A percentile compares a stretch with the other conserved stretches of the same genome.
Evolutionary conservation across 495 filamentous ascomycete genomes (phyloP).

Genomic region (Penicillium bovifimosum): DNA sequence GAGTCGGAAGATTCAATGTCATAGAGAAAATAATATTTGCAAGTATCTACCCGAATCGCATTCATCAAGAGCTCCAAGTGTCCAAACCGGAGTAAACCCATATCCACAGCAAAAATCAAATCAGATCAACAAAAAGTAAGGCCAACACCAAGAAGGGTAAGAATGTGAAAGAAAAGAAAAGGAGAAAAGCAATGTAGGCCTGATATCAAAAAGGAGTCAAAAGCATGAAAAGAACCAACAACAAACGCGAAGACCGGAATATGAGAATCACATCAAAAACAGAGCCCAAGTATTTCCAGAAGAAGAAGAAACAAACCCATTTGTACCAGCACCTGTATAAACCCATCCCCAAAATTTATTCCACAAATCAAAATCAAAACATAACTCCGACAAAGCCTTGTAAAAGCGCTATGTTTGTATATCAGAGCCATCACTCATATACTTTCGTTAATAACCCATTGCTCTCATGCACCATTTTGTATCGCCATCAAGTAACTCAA

Average conservation of each 20-base stretch:
- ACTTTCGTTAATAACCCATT: constrained; percentile 18
- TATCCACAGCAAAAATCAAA: constrained; percentile 14
- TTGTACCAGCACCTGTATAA: constrained; percentile 5
- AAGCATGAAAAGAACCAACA: not conserved
- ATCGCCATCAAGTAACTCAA: not conserved
- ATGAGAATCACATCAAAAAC: not conserved
- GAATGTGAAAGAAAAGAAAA: constrained; percentile 1
- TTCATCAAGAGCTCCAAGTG: constrained; percentile 17
- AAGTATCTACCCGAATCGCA: constrained; percentile 14
- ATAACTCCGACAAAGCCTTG: constrained; percentile 20
- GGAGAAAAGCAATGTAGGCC: not conserved
- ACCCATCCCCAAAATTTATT: constrained; percentile 19
- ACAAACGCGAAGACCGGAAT: constrained; percentile 8
- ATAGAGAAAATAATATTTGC: not conserved
- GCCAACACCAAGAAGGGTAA: not conserved
- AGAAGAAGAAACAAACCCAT: constrained; percentile 3
- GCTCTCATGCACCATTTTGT: not conserved
- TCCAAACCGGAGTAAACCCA: constrained; percentile 7
- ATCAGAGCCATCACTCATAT: constrained; percentile 26
- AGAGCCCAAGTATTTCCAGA: constrained; percentile 9
- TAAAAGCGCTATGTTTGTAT: constrained; percentile 16
- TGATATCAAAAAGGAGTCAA: not conserved
- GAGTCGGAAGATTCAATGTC: not conserved
- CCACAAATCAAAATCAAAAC: not conserved
- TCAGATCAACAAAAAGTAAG: constrained; percentile 14